phyloP scores from a whole-genome alignment of 495 filamentous ascomycete genomes.

The Pyrenopolyporus hunteri region DNA sequence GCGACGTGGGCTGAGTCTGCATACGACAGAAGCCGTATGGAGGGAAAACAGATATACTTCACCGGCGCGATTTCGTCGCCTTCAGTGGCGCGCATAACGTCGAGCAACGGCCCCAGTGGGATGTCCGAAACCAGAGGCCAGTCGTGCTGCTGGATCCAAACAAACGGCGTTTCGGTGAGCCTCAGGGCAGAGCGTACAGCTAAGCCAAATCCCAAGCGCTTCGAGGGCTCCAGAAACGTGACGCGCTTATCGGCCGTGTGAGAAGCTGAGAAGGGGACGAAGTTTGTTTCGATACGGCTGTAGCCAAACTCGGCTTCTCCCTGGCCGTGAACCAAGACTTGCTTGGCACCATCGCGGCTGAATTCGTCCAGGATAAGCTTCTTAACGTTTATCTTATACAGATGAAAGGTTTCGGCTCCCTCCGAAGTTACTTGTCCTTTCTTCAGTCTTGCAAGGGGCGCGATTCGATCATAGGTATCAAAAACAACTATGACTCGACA shows the following conservation, averaged over 20 bases:
- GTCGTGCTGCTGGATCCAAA: slow-evolving; percentile 59
- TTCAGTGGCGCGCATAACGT: slow-evolving; percentile 46
- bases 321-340: slow-evolving; percentile 14
- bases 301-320: slow-evolving; percentile 52
- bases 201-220: slow-evolving; percentile 53
- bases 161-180: slow-evolving; percentile 49
- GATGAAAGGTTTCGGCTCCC: slow-evolving; percentile 42
- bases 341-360: background rate
- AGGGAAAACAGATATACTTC: slow-evolving; percentile 51
- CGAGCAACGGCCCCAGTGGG: slow-evolving; percentile 44
- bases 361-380: slow-evolving; percentile 45
- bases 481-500: slow-evolving; percentile 53
- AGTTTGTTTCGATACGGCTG: slow-evolving; percentile 36
- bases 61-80: slow-evolving; percentile 33
- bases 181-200: slow-evolving; percentile 53
- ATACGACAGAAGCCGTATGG: slow-evolving; percentile 52
- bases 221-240: slow-evolving; percentile 50
- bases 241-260: slow-evolving; percentile 44
- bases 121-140: slow-evolving; percentile 52
- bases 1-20: slow-evolving; percentile 50
- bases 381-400: slow-evolving; percentile 52
- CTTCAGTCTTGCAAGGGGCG: slow-evolving; percentile 47
- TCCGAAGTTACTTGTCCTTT: slow-evolving; percentile 53
- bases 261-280: slow-evolving; percentile 44
- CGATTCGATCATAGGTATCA: slow-evolving; percentile 53